phyloP scores from a whole-genome alignment of 2,329 filamentous ascomycete species.

The Hypoxylon sp. region DNA sequence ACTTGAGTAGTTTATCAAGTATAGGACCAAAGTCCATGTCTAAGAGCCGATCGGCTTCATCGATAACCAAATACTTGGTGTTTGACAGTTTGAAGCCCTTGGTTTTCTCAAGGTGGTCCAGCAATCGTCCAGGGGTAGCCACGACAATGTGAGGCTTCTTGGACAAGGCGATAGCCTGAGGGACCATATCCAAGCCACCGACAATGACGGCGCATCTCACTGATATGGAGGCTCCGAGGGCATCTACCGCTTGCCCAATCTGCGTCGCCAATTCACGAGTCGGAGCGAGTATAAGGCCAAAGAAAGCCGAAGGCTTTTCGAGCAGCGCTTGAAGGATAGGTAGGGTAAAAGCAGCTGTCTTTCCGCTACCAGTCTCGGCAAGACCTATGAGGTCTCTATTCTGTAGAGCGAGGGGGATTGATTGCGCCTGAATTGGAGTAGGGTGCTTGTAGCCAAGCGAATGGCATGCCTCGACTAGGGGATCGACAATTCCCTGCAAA shows the following conservation, averaged over 20 bases:
- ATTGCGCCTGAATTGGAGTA: conserved; percentile 89
- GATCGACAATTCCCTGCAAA: conserved; percentile 81
- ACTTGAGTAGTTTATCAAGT: conserved; percentile 93
- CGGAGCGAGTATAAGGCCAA: conserved; percentile 90
- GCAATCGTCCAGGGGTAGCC: conserved; percentile 87
- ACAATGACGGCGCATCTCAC: conserved; percentile 89
- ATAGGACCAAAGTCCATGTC: conserved; percentile 96
- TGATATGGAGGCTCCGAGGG: conserved; percentile 88
- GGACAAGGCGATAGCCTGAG: conserved; percentile 90
- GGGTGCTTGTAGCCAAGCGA: conserved; percentile 86
- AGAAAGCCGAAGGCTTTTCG: conserved; percentile 87
- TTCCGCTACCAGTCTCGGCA: conserved; percentile 95
- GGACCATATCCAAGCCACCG: conserved; percentile 95
- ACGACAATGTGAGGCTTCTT: conserved; percentile 97
- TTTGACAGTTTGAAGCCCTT: conserved; percentile 90
- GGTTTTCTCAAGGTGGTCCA: conserved; percentile 96
- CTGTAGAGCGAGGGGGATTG: conserved; percentile 85
- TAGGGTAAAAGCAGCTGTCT: conserved; percentile 94
- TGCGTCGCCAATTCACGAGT: conserved; percentile 95
- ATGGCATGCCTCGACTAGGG: conserved; percentile 89
- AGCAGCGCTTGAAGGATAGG: conserved; percentile 93
- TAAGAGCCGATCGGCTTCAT: conserved; percentile 91
- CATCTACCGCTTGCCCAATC: conserved; percentile 89
- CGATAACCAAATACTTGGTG: conserved; percentile 92
- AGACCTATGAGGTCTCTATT: conserved; percentile 92